Conservation (phyloP, 495 filamentous ascomycete genomes). For the Penicillium macrosclerotiorum region DNA sequence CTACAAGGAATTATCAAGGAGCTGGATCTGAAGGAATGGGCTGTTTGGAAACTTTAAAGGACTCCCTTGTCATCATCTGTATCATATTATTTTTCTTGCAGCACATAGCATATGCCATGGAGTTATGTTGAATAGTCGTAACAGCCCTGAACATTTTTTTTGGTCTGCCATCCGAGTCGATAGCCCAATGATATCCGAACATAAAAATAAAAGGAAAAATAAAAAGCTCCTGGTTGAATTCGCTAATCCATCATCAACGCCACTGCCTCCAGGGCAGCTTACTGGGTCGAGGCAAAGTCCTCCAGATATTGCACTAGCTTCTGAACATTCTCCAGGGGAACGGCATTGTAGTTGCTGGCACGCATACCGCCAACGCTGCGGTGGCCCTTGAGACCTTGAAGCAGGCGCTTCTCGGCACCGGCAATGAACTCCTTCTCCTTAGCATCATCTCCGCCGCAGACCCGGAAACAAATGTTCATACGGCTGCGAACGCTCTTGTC, state of each 20-base stretch:
- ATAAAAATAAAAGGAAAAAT: constrained; percentile 1
- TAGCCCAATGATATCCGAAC: constrained; percentile 10
- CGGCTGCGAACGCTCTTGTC: constrained; percentile 69
- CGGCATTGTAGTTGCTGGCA: constrained; percentile 58
- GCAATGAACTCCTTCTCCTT: constrained; percentile 76
- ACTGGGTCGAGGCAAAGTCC: constrained; percentile 49
- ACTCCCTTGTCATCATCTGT: constrained; percentile 14
- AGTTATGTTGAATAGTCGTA: constrained; percentile 31
- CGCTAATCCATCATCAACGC: not conserved
- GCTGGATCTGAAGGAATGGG: constrained; percentile 54
- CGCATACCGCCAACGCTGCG: constrained; percentile 68
- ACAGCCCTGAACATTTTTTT: constrained; percentile 10
- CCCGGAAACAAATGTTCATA: constrained; percentile 92
- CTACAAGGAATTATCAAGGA: constrained; percentile 54
- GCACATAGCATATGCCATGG: constrained; percentile 13
- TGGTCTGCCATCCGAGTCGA: constrained; percentile 8
- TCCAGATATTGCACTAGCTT: constrained; percentile 60
- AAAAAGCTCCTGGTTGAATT: constrained; percentile 16
- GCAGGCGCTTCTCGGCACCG: constrained; percentile 50
- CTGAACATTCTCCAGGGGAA: constrained; percentile 57
- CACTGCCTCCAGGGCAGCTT: constrained; percentile 6
- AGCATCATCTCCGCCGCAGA: constrained; percentile 52
- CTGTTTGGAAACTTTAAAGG: constrained; percentile 60
- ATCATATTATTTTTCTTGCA: constrained; percentile 19
- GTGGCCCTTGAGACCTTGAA: constrained; percentile 79